Evolutionary conservation across 2,329 filamentous ascomycete species (phyloP), one percentile per base, ranked within the genome.

Genomic region (Pyrenophora seminiperda): DNA sequence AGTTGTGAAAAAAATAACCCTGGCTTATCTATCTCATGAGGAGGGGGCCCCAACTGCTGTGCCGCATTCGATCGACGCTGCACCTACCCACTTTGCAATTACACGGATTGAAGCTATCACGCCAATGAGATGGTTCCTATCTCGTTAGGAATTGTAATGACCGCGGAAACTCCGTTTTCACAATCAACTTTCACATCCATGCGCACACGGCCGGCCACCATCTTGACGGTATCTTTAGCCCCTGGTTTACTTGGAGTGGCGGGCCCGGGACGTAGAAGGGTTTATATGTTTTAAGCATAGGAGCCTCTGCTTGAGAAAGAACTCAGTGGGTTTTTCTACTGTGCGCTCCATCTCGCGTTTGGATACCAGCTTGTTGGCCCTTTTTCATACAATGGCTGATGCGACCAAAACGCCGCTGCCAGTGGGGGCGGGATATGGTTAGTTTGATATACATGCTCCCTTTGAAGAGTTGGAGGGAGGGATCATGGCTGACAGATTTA

Each of bases 361-460:
- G n/a, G n/a, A n/a, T n/a, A n/a, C n/a, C n/a, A n/a, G n/a, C n/a
- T n/a, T n/a, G n/a, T 20, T 14, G 32, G 37, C 9, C 14, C n/a
- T n/a, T n/a, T n/a, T 36, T 50, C 38, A 56, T 13, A n/a, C n/a
- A 15, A 64, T 66, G 62, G 54, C 59, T 27, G 49, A 51, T 17
- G 49, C 59, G 30, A 49, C 55, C 10, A 52, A 45, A 9, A 57
- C 56, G 31, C 57, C 62, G 18, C 55, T 69, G 17, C 61, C 63
- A 32, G 67, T 72, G 1, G 76, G 76, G 9, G 76, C 75, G 5
- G 79, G 79, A 32, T 81, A 81, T 67, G 78, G 77, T 54, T 7
- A 7, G 10, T 4, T 5, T n/a, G n/a, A n/a, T n/a, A n/a, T n/a
- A n/a, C n/a, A n/a, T n/a, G n/a, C n/a, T n/a, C n/a, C n/a, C n/a